Evolutionary conservation across 371 early-diverging fungal genomes (phyloP).

Genomic region (Mucor velutinosus): DNA sequence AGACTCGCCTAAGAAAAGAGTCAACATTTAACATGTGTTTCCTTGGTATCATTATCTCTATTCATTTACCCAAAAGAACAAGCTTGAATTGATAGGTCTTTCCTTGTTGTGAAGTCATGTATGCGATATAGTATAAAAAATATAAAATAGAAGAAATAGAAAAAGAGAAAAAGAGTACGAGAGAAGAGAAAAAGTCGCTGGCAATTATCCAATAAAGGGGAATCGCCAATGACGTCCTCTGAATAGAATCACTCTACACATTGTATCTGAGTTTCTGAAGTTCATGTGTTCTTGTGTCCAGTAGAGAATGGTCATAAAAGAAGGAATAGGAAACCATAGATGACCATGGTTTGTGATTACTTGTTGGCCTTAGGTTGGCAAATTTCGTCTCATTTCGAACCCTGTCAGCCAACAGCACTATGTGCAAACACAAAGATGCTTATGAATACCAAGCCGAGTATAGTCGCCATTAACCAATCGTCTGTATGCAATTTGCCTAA

Average conservation of each 20-base stretch:
- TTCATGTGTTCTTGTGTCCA: constrained; percentile 2
- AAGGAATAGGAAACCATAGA: neutral
- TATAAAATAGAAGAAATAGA: neutral
- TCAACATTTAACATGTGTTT: neutral
- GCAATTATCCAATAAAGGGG: constrained; percentile 3
- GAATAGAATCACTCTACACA: neutral
- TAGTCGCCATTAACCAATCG: neutral
- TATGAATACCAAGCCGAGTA: neutral
- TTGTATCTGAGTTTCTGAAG: neutral
- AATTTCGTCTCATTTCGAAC: neutral
- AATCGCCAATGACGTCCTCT: constrained; percentile 5
- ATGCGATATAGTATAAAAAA: neutral
- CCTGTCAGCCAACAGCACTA: neutral
- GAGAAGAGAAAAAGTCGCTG: neutral
- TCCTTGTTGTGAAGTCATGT: constrained; percentile 23
- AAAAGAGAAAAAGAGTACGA: constrained; percentile 1
- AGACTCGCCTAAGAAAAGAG: constrained; percentile 69
- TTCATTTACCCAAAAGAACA: constrained; percentile 69
- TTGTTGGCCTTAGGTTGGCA: neutral
- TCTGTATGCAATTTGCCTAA: neutral
- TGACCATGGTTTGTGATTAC: neutral
- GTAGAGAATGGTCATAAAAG: neutral
- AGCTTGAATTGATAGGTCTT: constrained; percentile 79
- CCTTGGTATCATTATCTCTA: neutral
- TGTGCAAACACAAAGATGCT: neutral